Percentiles rank a stretch among this genome's conserved stretches.
Evolutionary conservation across 1,139 yeast species (phyloP).

Genomic region (Yamadazyma aaseri): DNA sequence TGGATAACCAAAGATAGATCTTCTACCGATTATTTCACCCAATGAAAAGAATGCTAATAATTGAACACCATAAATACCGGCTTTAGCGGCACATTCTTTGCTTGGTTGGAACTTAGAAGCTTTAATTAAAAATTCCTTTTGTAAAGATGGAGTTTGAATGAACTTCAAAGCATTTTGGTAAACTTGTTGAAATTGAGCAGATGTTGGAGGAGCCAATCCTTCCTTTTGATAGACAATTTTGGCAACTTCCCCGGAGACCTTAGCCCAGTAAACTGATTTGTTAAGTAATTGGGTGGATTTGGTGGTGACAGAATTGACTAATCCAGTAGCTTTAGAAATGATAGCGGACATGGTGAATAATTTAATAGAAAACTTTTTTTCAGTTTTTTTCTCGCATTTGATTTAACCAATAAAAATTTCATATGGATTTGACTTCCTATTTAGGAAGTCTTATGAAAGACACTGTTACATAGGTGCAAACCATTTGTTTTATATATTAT

Average conservation of each 20-base stretch:
- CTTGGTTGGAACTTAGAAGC: constrained; percentile 47
- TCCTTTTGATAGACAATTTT: constrained; percentile 90
- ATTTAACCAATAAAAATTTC: constrained; percentile 13
- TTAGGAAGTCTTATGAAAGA: constrained; percentile 14
- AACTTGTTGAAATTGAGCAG: constrained; percentile 74
- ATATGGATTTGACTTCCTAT: constrained; percentile 20
- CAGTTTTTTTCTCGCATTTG: not conserved
- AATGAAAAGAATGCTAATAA: constrained; percentile 87
- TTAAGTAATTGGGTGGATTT: constrained; percentile 44
- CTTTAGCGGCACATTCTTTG: constrained; percentile 62
- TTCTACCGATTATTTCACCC: constrained; percentile 97
- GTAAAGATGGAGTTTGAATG: constrained; percentile 39
- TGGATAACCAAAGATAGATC: constrained; percentile 86
- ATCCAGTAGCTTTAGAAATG: constrained; percentile 47
- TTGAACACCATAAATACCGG: constrained; percentile 78
- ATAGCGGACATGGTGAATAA: constrained; percentile 46
- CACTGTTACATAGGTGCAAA: not conserved
- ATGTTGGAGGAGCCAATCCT: constrained; percentile 88
- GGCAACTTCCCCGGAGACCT: constrained; percentile 84
- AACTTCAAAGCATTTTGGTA: constrained; percentile 52
- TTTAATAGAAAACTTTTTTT: constrained; percentile 9
- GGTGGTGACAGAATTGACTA: constrained; percentile 35
- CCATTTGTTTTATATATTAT: too few species aligned
- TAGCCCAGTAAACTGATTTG: constrained; percentile 77
- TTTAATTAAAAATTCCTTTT: constrained; percentile 47